Conservation (phyloP, 768 basidiomycete species). For the Peribolospora baueri region DNA sequence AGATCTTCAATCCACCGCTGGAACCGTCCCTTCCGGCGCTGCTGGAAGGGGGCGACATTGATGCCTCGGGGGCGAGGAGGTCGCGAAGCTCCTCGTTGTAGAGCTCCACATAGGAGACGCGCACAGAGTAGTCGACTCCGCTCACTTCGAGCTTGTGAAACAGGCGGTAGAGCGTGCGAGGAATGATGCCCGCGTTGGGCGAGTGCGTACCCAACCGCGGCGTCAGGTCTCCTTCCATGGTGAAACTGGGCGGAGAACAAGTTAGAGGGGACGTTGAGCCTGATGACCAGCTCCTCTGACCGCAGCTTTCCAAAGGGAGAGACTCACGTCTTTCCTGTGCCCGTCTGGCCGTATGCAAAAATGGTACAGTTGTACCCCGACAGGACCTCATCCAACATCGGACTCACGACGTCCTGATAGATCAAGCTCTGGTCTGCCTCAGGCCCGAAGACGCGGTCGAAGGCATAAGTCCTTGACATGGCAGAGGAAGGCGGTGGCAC, state of each 20-base stretch:
- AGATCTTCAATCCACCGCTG: slow-evolving; percentile 47
- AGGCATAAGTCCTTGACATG: slow-evolving; percentile 44
- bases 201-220: slow-evolving; percentile 70
- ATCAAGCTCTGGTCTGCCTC: slow-evolving; percentile 88
- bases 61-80: slow-evolving; percentile 30
- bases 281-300: too few species aligned
- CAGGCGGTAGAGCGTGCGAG: slow-evolving; percentile 68
- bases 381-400: slow-evolving; percentile 81
- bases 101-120: slow-evolving; percentile 77
- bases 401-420: slow-evolving; percentile 76
- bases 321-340: slow-evolving; percentile 89
- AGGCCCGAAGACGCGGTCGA: slow-evolving; percentile 86
- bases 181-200: slow-evolving; percentile 79
- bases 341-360: slow-evolving; percentile 95
- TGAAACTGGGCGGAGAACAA: slow-evolving; percentile 27
- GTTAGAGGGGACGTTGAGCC: too few species aligned
- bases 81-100: slow-evolving; percentile 98
- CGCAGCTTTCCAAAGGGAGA: neutral
- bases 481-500: neutral
- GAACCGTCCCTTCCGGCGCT: neutral
- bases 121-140: slow-evolving; percentile 64
- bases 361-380: slow-evolving; percentile 77
- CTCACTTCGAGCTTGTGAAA: slow-evolving; percentile 66
- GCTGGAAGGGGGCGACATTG: neutral
- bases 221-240: slow-evolving; percentile 86